These are phyloP conservation scores for Pharus latifolius DNA, from an alignment of 176 grass and related monocot genomes.

Conservation along the genomic window DNA sequence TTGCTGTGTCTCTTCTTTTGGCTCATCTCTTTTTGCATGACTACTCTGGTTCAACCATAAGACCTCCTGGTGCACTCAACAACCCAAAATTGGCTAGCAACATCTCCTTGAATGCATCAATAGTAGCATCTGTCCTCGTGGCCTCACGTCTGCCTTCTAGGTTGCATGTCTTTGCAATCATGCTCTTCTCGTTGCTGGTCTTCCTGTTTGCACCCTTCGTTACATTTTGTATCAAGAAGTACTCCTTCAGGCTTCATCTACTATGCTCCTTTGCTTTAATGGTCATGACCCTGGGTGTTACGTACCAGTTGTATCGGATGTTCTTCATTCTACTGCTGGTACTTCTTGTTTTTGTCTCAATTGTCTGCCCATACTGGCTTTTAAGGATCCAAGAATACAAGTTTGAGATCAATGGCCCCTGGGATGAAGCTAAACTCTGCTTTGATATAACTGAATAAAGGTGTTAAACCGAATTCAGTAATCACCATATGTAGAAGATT, in stretches of 20 bases:
- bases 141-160: conserved; percentile 72
- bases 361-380: conserved; percentile 84
- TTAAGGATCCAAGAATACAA: conserved; percentile 97
- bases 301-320: conserved; percentile 64
- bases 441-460: conserved; percentile 79
- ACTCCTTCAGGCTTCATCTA: conserved; percentile 64
- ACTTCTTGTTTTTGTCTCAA: conserved; percentile 69
- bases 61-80: conserved; percentile 75
- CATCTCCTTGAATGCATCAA: conserved; percentile 81
- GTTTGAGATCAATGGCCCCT: conserved; percentile 97
- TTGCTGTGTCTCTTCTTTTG: conserved; percentile 73
- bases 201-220: conserved; percentile 88
- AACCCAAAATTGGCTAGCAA: conserved; percentile 84
- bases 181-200: conserved; percentile 83
- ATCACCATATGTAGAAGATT: neutral
- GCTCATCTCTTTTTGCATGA: conserved; percentile 92
- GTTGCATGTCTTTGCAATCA: conserved; percentile 88
- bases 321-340: conserved; percentile 52
- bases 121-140: conserved; percentile 86
- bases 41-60: conserved; percentile 89
- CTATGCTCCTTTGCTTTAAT: conserved; percentile 56
- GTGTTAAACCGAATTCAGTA: neutral
- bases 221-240: conserved; percentile 87
- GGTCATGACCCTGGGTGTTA: conserved; percentile 41
- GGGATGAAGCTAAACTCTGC: conserved; percentile 97